phyloP scores from a whole-genome alignment of 2,329 filamentous ascomycete genomes.

The Ophiostoma angusticollis region DNA sequence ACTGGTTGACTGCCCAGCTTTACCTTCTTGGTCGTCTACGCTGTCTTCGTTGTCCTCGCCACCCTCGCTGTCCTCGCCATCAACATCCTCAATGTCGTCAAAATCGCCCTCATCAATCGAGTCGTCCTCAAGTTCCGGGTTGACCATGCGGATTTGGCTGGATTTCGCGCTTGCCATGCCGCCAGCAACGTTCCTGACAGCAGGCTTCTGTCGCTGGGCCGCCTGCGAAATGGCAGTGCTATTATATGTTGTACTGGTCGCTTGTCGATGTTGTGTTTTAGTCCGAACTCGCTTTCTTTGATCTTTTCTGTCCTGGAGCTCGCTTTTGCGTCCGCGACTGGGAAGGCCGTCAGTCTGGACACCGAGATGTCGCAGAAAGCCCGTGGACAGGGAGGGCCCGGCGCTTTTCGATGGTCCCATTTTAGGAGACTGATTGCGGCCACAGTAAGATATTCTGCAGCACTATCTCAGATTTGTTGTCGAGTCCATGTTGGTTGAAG shows the following conservation, averaged over 20 bases:
- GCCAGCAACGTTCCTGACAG: background rate
- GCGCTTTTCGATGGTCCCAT: slow-evolving; percentile 7
- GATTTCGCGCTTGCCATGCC: background rate
- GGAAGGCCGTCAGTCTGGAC: slow-evolving; percentile 16
- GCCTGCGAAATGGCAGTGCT: background rate
- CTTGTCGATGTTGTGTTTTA: slow-evolving; percentile 28
- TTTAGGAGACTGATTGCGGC: too few species aligned
- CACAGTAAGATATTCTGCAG: too few species aligned
- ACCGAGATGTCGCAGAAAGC: slow-evolving; percentile 25
- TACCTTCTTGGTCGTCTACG: slow-evolving; percentile 14
- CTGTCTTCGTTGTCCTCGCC: slow-evolving; percentile 18
- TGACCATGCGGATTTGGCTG: background rate
- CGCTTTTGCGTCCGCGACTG: background rate
- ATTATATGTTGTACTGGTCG: background rate
- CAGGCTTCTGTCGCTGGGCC: background rate
- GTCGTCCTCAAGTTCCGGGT: slow-evolving; percentile 5
- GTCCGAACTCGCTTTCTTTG: slow-evolving; percentile 50
- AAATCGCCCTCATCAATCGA: slow-evolving; percentile 6
- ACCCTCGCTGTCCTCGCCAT: slow-evolving; percentile 11
- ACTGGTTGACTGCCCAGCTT: too few species aligned
- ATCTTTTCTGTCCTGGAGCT: slow-evolving; percentile 10
- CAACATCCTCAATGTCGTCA: background rate
- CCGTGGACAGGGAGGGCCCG: slow-evolving; percentile 6
- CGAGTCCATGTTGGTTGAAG: too few species aligned
- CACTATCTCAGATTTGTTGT: too few species aligned